Evolutionary conservation across 192 early-diverging fungal species (phyloP).

Genomic region (Paraglomus brasilianum): DNA sequence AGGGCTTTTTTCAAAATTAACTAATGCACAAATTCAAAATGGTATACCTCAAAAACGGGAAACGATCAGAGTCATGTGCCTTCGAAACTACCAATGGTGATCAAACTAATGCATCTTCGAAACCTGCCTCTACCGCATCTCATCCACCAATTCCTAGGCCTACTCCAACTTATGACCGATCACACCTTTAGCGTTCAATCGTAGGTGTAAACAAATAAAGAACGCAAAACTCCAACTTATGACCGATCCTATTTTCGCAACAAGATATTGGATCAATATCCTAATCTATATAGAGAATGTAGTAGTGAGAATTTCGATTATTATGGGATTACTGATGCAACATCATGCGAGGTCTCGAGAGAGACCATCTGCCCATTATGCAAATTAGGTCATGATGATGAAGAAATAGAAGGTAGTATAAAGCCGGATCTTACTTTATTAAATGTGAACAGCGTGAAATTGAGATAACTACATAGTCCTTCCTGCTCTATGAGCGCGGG

Average conservation of each 20-base stretch:
- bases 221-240: too few relatives aligned
- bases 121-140: neutral
- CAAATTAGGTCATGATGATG: too few relatives aligned
- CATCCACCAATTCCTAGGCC: neutral
- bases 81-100: too few relatives aligned
- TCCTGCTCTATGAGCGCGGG: too few relatives aligned
- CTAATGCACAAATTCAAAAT: too few relatives aligned
- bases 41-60: too few relatives aligned
- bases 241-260: conserved; percentile 10
- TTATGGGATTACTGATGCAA: conserved; percentile 11
- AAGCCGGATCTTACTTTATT: conserved; percentile 1
- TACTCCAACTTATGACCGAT: conserved; percentile 3
- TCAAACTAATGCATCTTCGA: too few relatives aligned
- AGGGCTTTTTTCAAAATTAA: too few relatives aligned
- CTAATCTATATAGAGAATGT: conserved; percentile 13
- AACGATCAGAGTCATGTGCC: conserved; percentile 10
- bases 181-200: too few relatives aligned
- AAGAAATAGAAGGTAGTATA: too few relatives aligned
- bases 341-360: too few relatives aligned
- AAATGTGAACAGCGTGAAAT: conserved; percentile 4
- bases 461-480: conserved; percentile 15
- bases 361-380: conserved; percentile 8
- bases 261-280: conserved; percentile 7
- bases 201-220: too few relatives aligned
- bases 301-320: conserved; percentile 14